Base-by-base conservation (phyloP, 129 eudicot genomes). In the Flaveria robusta region DNA sequence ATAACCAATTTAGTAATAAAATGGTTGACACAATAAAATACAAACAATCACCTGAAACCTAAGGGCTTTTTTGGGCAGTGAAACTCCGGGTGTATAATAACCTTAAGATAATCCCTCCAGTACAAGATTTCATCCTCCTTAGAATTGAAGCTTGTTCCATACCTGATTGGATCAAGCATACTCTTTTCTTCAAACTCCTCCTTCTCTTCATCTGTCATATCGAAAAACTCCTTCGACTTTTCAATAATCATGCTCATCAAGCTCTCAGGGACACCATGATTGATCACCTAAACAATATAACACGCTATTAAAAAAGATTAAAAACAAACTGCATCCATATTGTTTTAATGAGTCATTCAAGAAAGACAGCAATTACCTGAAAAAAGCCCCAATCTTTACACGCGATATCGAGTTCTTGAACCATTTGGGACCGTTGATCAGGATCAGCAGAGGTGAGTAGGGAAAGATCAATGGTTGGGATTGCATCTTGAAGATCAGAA, bases 321-420 rank as follows among this genome's bases (percentile, higher is more conserved):
- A 24, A 64, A 24, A 7, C 46, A 24, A 43, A 15, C n/a, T 47
- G 34, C 14, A 70, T 7, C 6, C 29, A 19, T 41, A 2, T 37
- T 20, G 0, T 34, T 42, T 23, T 2, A 62, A 73, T 41, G 29
- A 55, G 47, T 20, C 27, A 31, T 22, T 74, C 47, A 45, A 18
- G 2, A 42, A 39, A 27, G 34, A 74, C 10, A 31, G 7, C n/a
- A 55, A 37, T 31, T 65, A 60, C 93, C 82, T 79, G 82, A 72
- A 88, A 91, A 72, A 91, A 91, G 37, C 94, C 92, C 97, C 97
- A 88, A 13, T 86, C 87, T 68, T 79, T 83, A 67, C 92, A 88
- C 5, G 92, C 94, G 19, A 54, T 37, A 69, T 79, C 81, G n/a
- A 88, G 90, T 3, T 86, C 86, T 5, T 74, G 79, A 81, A 91